Evolutionary conservation across 2,329 filamentous ascomycete species (phyloP).

Genomic region (Aspergillus fructus): DNA sequence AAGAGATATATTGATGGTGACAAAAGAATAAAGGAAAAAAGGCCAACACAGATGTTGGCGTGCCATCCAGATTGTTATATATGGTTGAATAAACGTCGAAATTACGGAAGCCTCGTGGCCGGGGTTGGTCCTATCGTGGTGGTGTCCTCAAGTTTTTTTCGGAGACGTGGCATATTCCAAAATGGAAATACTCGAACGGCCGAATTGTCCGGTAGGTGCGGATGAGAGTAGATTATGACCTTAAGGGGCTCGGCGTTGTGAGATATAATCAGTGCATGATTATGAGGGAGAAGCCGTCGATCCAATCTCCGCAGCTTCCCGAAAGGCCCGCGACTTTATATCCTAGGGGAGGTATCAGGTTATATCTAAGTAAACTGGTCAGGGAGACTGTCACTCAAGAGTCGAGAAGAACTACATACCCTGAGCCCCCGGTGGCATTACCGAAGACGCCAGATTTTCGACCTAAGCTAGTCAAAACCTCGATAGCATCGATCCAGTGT

Average conservation of each 20-base stretch:
- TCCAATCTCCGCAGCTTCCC: conserved; percentile 75
- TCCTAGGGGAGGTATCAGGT: conserved; percentile 82
- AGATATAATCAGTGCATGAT: conserved; percentile 61
- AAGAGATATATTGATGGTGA: not conserved
- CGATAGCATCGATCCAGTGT: conserved; percentile 79
- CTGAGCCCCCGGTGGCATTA: conserved; percentile 73
- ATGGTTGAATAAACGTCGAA: not conserved
- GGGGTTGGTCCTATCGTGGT: not conserved
- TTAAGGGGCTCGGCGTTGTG: not conserved
- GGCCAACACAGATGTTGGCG: not conserved
- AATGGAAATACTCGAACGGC: not conserved
- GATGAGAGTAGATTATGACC: not conserved
- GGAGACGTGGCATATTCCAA: not conserved
- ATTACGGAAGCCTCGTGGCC: not conserved
- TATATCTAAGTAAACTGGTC: conserved; percentile 60
- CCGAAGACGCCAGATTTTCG: conserved; percentile 83
- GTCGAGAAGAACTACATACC: conserved; percentile 58
- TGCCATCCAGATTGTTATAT: conserved; percentile 5
- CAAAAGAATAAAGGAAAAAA: conserved; percentile 1
- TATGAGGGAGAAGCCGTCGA: conserved; percentile 83
- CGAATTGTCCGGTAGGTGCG: not conserved
- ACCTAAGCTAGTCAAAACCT: conserved; percentile 86
- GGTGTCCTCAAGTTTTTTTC: not conserved
- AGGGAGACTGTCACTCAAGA: not conserved
- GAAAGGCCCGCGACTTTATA: conserved; percentile 86